These are phyloP conservation scores for Tolypocladium paradoxum DNA, from an alignment of 2,329 filamentous ascomycete species.

Conservation along the genomic window DNA sequence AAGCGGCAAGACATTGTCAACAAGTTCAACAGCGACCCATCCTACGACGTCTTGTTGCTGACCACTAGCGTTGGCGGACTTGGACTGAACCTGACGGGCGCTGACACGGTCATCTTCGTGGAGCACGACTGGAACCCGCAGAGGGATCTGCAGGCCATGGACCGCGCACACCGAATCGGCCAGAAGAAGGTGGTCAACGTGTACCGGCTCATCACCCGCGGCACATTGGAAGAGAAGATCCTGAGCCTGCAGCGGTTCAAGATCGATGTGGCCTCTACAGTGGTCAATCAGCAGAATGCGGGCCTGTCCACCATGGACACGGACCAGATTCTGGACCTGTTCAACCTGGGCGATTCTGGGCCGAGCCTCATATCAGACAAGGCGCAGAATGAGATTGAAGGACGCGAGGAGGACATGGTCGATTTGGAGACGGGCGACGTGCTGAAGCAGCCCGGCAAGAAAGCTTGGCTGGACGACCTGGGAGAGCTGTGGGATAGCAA, in stretches of 20 bases:
- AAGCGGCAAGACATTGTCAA: conserved; percentile 97
- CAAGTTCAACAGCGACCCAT: conserved; percentile 95
- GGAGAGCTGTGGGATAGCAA: conserved; percentile 95
- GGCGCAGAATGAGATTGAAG: conserved; percentile 45
- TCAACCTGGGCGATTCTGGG: conserved; percentile 76
- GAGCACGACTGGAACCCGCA: conserved; percentile 99
- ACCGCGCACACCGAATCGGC: conserved; percentile 92
- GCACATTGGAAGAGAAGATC: conserved; percentile 97
- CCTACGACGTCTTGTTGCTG: conserved; percentile 85
- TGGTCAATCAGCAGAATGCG: conserved; percentile 98
- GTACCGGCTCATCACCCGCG: conserved; percentile 89
- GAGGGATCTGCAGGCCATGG: conserved; percentile 98
- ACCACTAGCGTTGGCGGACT: conserved; percentile 94
- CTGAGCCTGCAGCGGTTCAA: conserved; percentile 97
- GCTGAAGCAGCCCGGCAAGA: conserved; percentile 90
- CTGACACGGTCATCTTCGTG: conserved; percentile 97
- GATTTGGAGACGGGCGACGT: conserved; percentile 89
- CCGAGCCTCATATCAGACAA: conserved; percentile 55
- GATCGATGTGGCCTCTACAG: conserved; percentile 94
- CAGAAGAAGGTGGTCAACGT: conserved; percentile 99
- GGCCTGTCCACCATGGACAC: conserved; percentile 94
- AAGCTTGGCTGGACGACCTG: conserved; percentile 87
- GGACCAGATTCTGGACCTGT: conserved; percentile 93
- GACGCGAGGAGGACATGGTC: conserved; percentile 74
- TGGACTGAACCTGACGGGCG: conserved; percentile 88